Percentiles rank a stretch among this genome's conserved stretches.
phyloP scores from a whole-genome alignment of 805 yeast genomes.

The Groenewaldozyma salmanticensis region DNA sequence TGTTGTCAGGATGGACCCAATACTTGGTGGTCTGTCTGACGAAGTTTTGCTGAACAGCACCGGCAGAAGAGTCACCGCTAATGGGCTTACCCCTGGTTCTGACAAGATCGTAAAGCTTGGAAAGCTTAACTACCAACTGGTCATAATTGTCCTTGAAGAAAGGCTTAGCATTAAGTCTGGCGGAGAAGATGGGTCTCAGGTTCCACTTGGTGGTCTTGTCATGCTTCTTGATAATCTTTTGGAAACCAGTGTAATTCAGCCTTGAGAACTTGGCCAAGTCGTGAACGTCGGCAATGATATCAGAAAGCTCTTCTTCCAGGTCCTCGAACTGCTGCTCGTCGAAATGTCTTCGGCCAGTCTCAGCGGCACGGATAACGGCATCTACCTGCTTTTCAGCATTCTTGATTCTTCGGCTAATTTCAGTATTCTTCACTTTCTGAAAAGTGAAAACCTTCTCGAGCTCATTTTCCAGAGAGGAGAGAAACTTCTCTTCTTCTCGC shows the following conservation, averaged over 20 bases:
- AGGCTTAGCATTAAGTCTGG: constrained; percentile 85
- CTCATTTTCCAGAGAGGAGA: constrained; percentile 66
- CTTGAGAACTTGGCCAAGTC: constrained; percentile 91
- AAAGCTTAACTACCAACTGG: constrained; percentile 74
- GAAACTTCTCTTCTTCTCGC: constrained; percentile 71
- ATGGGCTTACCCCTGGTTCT: constrained; percentile 95
- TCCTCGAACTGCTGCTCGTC: constrained; percentile 61
- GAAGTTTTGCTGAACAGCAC: constrained; percentile 95
- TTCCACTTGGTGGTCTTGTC: constrained; percentile 79
- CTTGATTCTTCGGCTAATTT: constrained; percentile 74
- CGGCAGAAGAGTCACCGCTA: constrained; percentile 93
- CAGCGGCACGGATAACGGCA: constrained; percentile 50
- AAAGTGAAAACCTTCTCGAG: constrained; percentile 89
- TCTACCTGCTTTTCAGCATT: constrained; percentile 68
- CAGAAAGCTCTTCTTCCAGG: constrained; percentile 66
- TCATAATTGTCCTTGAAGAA: constrained; percentile 95
- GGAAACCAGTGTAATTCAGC: constrained; percentile 93
- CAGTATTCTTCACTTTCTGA: constrained; percentile 79
- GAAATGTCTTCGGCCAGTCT: constrained; percentile 30
- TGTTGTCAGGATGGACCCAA: constrained; percentile 99
- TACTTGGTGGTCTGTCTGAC: constrained; percentile 98
- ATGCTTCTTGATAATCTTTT: constrained; percentile 92
- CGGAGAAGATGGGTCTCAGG: constrained; percentile 87
- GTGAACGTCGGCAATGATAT: constrained; percentile 93
- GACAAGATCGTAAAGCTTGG: constrained; percentile 82